Evolutionary conservation across 768 basidiomycete genomes (phyloP).

Genomic region (Pisolithus sp.): DNA sequence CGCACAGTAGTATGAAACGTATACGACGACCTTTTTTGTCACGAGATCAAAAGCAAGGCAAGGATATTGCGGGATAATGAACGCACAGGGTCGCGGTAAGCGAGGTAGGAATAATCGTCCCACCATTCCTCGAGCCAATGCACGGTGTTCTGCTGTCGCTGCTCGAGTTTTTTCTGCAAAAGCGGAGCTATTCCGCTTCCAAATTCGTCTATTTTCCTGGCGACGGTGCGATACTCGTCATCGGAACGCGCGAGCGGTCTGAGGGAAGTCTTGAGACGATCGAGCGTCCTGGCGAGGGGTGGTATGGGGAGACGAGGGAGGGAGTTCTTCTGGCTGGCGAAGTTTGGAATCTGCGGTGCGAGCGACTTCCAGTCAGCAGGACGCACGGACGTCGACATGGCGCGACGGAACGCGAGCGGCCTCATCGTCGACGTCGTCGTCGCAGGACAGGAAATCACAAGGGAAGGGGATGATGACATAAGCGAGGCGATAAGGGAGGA

Average conservation of each 20-base stretch:
- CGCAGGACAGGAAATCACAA: too few species aligned
- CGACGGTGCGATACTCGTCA: slow-evolving; percentile 48
- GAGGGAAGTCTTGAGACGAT: slow-evolving; percentile 62
- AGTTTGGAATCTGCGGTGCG: slow-evolving; percentile 63
- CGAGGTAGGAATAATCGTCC: slow-evolving; percentile 79
- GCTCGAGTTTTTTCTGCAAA: slow-evolving; percentile 61
- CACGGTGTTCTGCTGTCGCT: slow-evolving; percentile 44
- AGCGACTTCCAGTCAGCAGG: slow-evolving; percentile 65
- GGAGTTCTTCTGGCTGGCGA: slow-evolving; percentile 47
- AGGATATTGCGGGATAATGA: not conserved
- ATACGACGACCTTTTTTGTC: slow-evolving; percentile 63
- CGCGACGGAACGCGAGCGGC: not conserved
- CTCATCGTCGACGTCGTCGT: too few species aligned
- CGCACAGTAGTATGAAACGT: slow-evolving; percentile 93
- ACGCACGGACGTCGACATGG: slow-evolving; percentile 17
- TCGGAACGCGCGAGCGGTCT: slow-evolving; percentile 65
- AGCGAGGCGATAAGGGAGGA: not conserved
- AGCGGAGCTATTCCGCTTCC: slow-evolving; percentile 39
- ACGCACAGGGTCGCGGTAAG: slow-evolving; percentile 78
- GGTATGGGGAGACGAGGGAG: slow-evolving; percentile 77
- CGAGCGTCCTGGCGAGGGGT: slow-evolving; percentile 56
- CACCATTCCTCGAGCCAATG: slow-evolving; percentile 96
- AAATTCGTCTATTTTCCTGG: slow-evolving; percentile 65
- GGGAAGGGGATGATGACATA: too few species aligned
- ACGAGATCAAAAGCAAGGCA: slow-evolving; percentile 1